Percentiles rank a stretch among this genome's conserved stretches.
Evolutionary conservation across 1,139 yeast species (phyloP).

Genomic region (Arxiozyma heterogenica): DNA sequence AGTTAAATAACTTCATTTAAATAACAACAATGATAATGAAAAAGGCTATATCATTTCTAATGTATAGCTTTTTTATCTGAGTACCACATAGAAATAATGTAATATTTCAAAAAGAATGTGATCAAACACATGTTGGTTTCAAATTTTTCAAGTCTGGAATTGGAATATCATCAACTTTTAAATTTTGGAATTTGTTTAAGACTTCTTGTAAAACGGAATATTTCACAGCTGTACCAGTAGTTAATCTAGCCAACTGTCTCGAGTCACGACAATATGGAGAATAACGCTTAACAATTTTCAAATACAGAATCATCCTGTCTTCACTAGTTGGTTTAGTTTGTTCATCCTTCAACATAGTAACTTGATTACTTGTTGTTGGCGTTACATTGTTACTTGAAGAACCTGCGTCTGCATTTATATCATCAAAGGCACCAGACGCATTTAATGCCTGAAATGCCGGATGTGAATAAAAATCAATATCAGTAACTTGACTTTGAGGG

Average conservation of each 20-base stretch:
- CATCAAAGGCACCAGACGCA: slow-evolving; percentile 33
- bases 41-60: neutral
- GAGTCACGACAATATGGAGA: slow-evolving; percentile 40
- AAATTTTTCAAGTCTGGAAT: slow-evolving; percentile 33
- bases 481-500: slow-evolving; percentile 13
- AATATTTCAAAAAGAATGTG: neutral
- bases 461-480: slow-evolving; percentile 24
- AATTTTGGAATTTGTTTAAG: slow-evolving; percentile 31
- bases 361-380: slow-evolving; percentile 8
- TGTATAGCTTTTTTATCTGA: neutral
- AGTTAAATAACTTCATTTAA: neutral
- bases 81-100: neutral
- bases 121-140: slow-evolving; percentile 18
- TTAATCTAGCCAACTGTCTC: slow-evolving; percentile 36
- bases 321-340: slow-evolving; percentile 13
- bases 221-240: slow-evolving; percentile 36
- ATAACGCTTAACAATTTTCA: slow-evolving; percentile 47
- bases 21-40: neutral
- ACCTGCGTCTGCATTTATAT: slow-evolving; percentile 12
- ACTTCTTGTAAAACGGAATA: slow-evolving; percentile 35
- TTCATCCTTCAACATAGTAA: slow-evolving; percentile 3
- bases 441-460: slow-evolving; percentile 33
- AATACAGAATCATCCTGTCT: slow-evolving; percentile 47
- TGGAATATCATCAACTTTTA: slow-evolving; percentile 33
- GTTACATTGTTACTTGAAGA: slow-evolving; percentile 5